Percentiles rank a stretch among this genome's conserved stretches.
phyloP scores from a whole-genome alignment of 208 protist species.

The Trypanosoma lewisi region DNA sequence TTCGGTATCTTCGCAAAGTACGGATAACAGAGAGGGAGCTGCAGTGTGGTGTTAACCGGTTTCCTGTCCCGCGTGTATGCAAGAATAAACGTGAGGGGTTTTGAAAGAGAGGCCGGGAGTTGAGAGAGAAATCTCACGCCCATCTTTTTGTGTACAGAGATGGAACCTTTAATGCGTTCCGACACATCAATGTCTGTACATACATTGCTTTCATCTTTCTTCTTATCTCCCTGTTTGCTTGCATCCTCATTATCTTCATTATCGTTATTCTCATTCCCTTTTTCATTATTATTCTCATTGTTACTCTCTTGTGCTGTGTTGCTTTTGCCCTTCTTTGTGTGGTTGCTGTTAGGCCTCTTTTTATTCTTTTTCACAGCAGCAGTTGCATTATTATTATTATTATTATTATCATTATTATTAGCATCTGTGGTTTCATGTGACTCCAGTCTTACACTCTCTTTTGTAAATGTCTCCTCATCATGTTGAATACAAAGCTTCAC shows the following conservation, averaged over 20 bases:
- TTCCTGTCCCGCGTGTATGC: slow-evolving; percentile 46
- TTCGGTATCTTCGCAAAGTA: slow-evolving; percentile 59
- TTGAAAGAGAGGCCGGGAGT: slow-evolving; percentile 33
- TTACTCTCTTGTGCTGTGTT: not conserved
- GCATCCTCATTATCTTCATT: not conserved
- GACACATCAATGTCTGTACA: slow-evolving; percentile 20
- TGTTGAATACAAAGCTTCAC: slow-evolving; percentile 24
- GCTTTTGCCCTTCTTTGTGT: not conserved
- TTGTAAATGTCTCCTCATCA: slow-evolving; percentile 18
- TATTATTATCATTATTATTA: not conserved
- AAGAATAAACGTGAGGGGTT: slow-evolving; percentile 35
- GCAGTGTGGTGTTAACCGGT: slow-evolving; percentile 2
- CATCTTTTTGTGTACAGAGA: slow-evolving; percentile 28
- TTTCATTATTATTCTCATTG: not conserved
- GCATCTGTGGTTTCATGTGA: slow-evolving; percentile 25
- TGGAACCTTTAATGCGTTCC: slow-evolving; percentile 39
- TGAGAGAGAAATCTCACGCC: slow-evolving; percentile 27
- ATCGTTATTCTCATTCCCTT: not conserved
- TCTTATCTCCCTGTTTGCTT: not conserved
- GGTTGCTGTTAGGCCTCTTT: no score
- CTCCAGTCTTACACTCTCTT: slow-evolving; percentile 14
- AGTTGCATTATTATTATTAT: no score
- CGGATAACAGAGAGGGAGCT: slow-evolving; percentile 41
- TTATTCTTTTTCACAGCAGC: no score
- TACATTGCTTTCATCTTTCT: not conserved